Percentiles rank a stretch among this genome's conserved stretches.
phyloP scores from a whole-genome alignment of 2,329 filamentous ascomycete genomes.

The Hymenoscyphus linearis region DNA sequence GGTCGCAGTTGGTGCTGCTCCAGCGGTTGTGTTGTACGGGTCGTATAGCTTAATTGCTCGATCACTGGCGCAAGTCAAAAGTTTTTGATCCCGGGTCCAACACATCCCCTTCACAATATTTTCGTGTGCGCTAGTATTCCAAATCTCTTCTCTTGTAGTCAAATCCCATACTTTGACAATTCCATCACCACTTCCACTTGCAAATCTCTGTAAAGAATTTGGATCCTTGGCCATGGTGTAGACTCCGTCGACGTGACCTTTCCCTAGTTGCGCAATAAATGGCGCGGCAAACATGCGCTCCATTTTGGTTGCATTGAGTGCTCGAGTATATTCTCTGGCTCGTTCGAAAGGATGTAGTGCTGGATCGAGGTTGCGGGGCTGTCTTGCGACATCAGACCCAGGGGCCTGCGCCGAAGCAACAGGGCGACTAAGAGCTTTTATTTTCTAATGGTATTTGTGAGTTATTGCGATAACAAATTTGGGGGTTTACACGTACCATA shows the following conservation, averaged over 20 bases:
- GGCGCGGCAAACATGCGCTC: slow-evolving; percentile 87
- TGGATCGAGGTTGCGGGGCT: slow-evolving; percentile 72
- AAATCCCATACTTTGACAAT: slow-evolving; percentile 92
- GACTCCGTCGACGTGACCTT: slow-evolving; percentile 87
- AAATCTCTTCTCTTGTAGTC: slow-evolving; percentile 65
- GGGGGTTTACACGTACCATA: slow-evolving; percentile 24
- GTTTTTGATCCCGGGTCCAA: slow-evolving; percentile 80
- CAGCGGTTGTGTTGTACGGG: slow-evolving; percentile 68
- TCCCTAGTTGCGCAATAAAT: slow-evolving; percentile 80
- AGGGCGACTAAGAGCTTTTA: slow-evolving; percentile 63
- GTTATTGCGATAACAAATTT: not conserved
- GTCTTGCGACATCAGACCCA: slow-evolving; percentile 59
- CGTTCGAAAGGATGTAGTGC: slow-evolving; percentile 86
- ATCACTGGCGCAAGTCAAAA: slow-evolving; percentile 84
- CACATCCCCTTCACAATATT: slow-evolving; percentile 88
- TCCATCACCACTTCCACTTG: slow-evolving; percentile 85
- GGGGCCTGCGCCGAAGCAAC: slow-evolving; percentile 59
- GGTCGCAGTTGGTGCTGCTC: slow-evolving; percentile 69
- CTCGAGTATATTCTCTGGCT: slow-evolving; percentile 76
- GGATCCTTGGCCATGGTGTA: slow-evolving; percentile 79
- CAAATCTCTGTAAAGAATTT: slow-evolving; percentile 65
- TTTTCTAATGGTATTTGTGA: slow-evolving; percentile 40
- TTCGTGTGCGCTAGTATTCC: slow-evolving; percentile 78
- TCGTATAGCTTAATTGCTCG: slow-evolving; percentile 87
- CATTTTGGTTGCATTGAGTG: slow-evolving; percentile 80